These are phyloP conservation scores for Ceratocystis huliohia DNA, from an alignment of 2,329 filamentous ascomycete genomes.

Conservation along the genomic window DNA sequence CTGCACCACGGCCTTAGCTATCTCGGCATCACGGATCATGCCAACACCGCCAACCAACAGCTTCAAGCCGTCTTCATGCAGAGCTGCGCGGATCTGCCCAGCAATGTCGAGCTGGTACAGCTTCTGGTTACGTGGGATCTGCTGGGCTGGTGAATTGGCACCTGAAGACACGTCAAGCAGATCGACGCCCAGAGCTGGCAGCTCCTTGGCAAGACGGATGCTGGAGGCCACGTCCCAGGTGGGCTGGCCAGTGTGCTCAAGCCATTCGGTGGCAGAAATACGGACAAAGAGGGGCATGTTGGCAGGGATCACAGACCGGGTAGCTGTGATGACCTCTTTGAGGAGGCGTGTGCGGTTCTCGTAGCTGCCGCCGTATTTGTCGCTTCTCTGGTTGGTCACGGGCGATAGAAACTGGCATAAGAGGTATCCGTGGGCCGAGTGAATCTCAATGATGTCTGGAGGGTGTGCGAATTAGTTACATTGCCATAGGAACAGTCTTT, in stretches of 20 bases:
- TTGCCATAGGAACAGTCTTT: no score
- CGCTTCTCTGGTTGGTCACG: conserved; percentile 46
- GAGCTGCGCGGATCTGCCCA: conserved; percentile 53
- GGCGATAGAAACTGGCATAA: conserved; percentile 52
- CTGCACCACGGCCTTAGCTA: conserved; percentile 49
- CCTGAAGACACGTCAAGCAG: conserved; percentile 71
- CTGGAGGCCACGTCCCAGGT: conserved; percentile 57
- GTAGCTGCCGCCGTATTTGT: conserved; percentile 52
- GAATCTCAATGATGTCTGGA: conserved; percentile 57
- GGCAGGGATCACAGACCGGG: conserved; percentile 41
- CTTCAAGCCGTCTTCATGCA: conserved; percentile 36
- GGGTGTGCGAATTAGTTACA: not conserved
- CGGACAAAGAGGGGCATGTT: conserved; percentile 46
- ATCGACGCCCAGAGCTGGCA: conserved; percentile 65
- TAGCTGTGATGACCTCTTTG: conserved; percentile 39
- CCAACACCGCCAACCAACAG: conserved; percentile 66
- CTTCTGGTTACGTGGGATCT: conserved; percentile 47
- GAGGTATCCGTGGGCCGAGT: conserved; percentile 54
- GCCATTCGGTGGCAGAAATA: conserved; percentile 51
- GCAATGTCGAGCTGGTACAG: conserved; percentile 67
- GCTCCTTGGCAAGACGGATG: conserved; percentile 42
- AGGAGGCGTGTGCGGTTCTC: conserved; percentile 53
- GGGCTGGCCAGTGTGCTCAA: conserved; percentile 35
- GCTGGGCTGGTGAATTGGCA: conserved; percentile 52
- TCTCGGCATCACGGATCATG: conserved; percentile 53